Base-by-base conservation (phyloP, 768 basidiomycete species). In the Xerocomellus chrysenteron region DNA sequence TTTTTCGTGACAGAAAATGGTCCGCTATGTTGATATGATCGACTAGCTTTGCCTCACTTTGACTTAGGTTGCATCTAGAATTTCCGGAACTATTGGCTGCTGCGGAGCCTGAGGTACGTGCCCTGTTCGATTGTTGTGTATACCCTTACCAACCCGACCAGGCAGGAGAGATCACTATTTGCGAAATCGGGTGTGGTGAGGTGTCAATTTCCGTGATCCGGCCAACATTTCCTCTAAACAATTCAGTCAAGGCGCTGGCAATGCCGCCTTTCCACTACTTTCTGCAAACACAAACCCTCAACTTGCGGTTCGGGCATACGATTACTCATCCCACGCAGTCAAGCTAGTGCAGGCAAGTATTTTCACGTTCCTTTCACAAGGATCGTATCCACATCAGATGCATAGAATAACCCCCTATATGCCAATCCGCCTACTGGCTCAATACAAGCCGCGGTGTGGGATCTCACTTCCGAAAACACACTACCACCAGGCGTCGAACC, bases 1-100 rank as follows among this genome's bases (percentile, higher is more conserved):
- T 99, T 74, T 99, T 98, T 77, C 87, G 91, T 40, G 87, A 98
- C 73, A 80, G 97, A 55, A 91, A 93, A 76, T 99, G 97, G 89
- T 85, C 1, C 6, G 50, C 36, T 1, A 3, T 26, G 19, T 35
- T 2, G 44, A 47, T 43, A 21, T 21, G 45, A 47, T 42, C 28
- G 13, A 32, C 1, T 21, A 17, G 19, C 13, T 7, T 50, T 8
- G 37, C 12, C 55, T 59, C 33, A 68, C 42, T 47, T 53, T 8
- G 35, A 37, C 5, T 0, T 32, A 90, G 88, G 96, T 78, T 98
- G 32, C 84, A 90, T 63, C 84, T 92, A n/a, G 97, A 99, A 71
- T 98, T 98, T 65, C 91, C 90, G 0, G 94, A 98, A 65, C 80
- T 98, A 21, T 75, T 89, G 26, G 79, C 79, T 12, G 87, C 88